A percentile compares a stretch with the other conserved stretches of the same genome.
phyloP scores from a whole-genome alignment of 2,329 filamentous ascomycete species.

The Pseudogymnoascus sp. region DNA sequence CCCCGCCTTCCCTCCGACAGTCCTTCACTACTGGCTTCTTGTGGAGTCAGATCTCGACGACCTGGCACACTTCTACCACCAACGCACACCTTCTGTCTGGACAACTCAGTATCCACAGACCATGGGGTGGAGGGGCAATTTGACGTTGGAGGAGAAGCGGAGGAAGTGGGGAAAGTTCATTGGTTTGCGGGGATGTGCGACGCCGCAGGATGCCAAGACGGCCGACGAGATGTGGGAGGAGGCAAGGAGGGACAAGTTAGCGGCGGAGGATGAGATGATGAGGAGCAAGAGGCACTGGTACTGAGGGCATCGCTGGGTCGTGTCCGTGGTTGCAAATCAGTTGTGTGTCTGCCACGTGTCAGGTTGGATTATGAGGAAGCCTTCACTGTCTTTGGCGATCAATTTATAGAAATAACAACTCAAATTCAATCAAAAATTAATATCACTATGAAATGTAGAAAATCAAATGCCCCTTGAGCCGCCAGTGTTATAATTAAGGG shows the following conservation, averaged over 20 bases:
- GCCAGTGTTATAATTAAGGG: background rate
- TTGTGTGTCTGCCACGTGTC: background rate
- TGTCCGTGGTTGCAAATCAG: background rate
- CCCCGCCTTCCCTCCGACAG: conserved; percentile 56
- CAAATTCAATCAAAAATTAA: conserved; percentile 3
- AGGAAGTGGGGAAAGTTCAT: conserved; percentile 69
- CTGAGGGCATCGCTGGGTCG: background rate
- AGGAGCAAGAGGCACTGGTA: background rate
- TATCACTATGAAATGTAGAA: background rate
- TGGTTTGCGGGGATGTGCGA: conserved; percentile 58
- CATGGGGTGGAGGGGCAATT: conserved; percentile 52
- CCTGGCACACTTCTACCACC: conserved; percentile 68
- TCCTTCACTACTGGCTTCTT: conserved; percentile 68
- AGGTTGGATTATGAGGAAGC: background rate
- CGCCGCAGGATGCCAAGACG: conserved; percentile 31
- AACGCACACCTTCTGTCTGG: conserved; percentile 52
- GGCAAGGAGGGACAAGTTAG: conserved; percentile 19
- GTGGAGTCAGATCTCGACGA: conserved; percentile 64
- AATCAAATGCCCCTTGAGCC: background rate
- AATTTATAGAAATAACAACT: background rate
- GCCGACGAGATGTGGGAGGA: conserved; percentile 35
- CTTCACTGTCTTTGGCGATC: background rate
- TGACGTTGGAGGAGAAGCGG: conserved; percentile 57
- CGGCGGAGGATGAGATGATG: conserved; percentile 7
- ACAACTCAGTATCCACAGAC: conserved; percentile 58